Percentiles rank a stretch among this genome's conserved stretches.
Conservation (phyloP, 495 filamentous ascomycete species). For the Rhizodiscina lignyota region DNA sequence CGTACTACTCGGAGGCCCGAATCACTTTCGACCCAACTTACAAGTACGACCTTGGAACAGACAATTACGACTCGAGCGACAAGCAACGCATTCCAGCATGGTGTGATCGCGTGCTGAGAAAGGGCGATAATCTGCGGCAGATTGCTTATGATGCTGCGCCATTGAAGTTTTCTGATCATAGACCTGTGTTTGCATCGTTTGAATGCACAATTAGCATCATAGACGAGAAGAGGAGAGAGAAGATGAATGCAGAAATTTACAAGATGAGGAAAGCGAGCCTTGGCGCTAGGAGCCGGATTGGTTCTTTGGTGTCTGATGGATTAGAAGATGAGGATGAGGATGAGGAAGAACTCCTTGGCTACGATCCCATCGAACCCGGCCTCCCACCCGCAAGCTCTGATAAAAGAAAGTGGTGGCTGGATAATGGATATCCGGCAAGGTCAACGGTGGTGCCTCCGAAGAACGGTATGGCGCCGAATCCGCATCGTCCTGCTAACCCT, state of each 20-base stretch:
- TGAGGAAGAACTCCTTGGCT: constrained; percentile 58
- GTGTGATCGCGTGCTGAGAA: constrained; percentile 85
- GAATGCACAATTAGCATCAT: constrained; percentile 65
- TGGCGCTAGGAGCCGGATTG: constrained; percentile 21
- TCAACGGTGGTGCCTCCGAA: constrained; percentile 51
- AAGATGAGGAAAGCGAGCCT: constrained; percentile 44
- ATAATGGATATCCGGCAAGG: constrained; percentile 63
- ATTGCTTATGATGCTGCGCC: constrained; percentile 61
- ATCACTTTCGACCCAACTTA: constrained; percentile 87
- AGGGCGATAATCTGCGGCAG: constrained; percentile 69
- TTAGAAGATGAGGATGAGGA: constrained; percentile 33
- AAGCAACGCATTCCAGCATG: constrained; percentile 91
- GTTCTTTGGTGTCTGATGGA: too few species aligned
- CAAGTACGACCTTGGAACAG: constrained; percentile 77
- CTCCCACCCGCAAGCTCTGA: constrained; percentile 85
- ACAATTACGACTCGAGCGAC: constrained; percentile 84
- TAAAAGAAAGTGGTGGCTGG: constrained; percentile 84
- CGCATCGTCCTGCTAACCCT: constrained; percentile 62
- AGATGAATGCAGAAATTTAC: constrained; percentile 57
- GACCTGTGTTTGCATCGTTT: constrained; percentile 82
- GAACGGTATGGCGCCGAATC: constrained; percentile 45
- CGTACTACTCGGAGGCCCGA: constrained; percentile 71
- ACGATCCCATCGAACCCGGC: constrained; percentile 60
- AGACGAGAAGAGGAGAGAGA: constrained; percentile 53
- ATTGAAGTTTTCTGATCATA: constrained; percentile 79